A percentile compares a stretch with the other conserved stretches of the same genome.
phyloP scores from a whole-genome alignment of 805 yeast genomes.

The Saturnispora ahearnii region DNA sequence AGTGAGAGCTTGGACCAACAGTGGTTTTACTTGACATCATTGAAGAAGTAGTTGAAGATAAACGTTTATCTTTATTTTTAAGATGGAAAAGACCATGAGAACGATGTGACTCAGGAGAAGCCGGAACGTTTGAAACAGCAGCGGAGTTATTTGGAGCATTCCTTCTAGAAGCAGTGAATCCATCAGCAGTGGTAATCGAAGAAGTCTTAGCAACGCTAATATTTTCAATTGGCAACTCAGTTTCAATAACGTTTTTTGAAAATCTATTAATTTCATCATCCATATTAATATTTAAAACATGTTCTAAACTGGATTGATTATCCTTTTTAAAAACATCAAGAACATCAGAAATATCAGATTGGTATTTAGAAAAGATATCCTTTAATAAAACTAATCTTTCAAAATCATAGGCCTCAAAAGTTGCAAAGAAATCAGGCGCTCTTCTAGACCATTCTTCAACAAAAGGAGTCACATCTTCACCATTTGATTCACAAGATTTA shows the following conservation, averaged over 20 bases:
- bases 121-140: not conserved
- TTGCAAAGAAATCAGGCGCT: slow-evolving; percentile 69
- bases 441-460: slow-evolving; percentile 64
- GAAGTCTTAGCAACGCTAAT: slow-evolving; percentile 11
- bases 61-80: slow-evolving; percentile 11
- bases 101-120: slow-evolving; percentile 8
- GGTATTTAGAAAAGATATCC: slow-evolving; percentile 55
- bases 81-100: slow-evolving; percentile 9
- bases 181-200: slow-evolving; percentile 12
- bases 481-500: slow-evolving; percentile 13
- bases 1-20: slow-evolving; percentile 5
- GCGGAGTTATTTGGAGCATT: not conserved
- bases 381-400: slow-evolving; percentile 54
- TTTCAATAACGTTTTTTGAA: slow-evolving; percentile 31
- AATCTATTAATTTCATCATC: slow-evolving; percentile 50
- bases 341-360: slow-evolving; percentile 50
- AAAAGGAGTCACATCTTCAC: slow-evolving; percentile 31
- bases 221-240: slow-evolving; percentile 22
- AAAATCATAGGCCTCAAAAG: slow-evolving; percentile 64
- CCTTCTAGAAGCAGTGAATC: slow-evolving; percentile 13
- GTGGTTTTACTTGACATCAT: slow-evolving; percentile 10
- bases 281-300: slow-evolving; percentile 56
- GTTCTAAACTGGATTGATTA: slow-evolving; percentile 59
- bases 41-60: slow-evolving; percentile 10
- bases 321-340: slow-evolving; percentile 35